Evolutionary conservation across 495 filamentous ascomycete genomes (phyloP), one percentile per base, ranked within the genome.

Genomic region (Schizothecium vesticola): DNA sequence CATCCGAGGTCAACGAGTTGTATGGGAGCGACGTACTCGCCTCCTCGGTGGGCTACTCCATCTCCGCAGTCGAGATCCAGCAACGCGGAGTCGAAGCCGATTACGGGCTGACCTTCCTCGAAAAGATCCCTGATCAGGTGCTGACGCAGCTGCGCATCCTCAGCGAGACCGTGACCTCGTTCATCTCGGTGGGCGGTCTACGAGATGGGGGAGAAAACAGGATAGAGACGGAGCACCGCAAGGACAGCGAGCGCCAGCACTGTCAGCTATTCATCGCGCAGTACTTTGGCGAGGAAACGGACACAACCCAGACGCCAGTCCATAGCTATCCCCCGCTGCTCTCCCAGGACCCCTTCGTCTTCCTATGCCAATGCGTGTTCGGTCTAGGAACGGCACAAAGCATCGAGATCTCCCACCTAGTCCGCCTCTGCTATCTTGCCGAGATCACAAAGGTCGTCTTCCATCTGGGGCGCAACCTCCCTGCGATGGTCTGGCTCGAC

Each of bases 61-160:
- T 99, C 62, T 87, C 94, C 2, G 88, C 92, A 0, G 88, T 91
- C 7, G 95, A 99, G 77, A 97, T 99, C 66, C 88, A 92, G 58
- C 94, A 97, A 74, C 90, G 95, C 63, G 95, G 96, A 16, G 81
- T 93, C 2, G 90, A 91, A 66, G 89, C 91, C 4, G 87, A 92
- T 56, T 86, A 87, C 36, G 91, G 91, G 22, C 82, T 84, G 71
- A 94, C 90, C 0, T 80, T 97, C 33, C 74, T 98, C n/a, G 91
- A 94, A 68, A 93, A 89, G 72, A 91, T 98, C 28, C 88, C 94
- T 1, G 86, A 92, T 55, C 86, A 96, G 73, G 83, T 87, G 3
- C 77, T 99, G 56, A 93, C 92, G 0, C 93, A 97, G 75, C 82
- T 99, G n/a, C 91, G 93, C 65, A 89, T 99, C 23, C 81, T 97